Evolutionary conservation across 2,329 filamentous ascomycete genomes (phyloP).

Genomic region (Hymenoscyphus albidus): DNA sequence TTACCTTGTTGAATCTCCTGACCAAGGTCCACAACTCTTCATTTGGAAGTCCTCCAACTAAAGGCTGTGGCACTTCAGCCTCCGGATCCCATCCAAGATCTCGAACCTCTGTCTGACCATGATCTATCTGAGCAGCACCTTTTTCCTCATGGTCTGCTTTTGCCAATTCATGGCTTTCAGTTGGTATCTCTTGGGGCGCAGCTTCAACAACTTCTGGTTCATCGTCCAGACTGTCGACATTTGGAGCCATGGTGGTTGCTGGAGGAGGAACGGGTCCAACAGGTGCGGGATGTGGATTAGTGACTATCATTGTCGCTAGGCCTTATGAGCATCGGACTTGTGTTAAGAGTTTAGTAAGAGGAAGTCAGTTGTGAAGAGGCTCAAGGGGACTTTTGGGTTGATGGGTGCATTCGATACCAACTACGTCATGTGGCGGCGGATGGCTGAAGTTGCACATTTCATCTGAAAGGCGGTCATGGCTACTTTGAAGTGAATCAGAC

Average conservation of each 20-base stretch:
- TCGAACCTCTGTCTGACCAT: constrained; percentile 43
- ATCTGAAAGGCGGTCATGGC: not conserved
- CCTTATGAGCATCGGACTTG: not conserved
- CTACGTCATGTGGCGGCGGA: not conserved
- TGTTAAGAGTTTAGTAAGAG: not conserved
- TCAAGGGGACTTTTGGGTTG: not conserved
- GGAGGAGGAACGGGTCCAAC: not conserved
- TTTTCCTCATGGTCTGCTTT: constrained; percentile 39
- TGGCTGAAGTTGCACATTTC: not conserved
- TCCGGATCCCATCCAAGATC: constrained; percentile 55
- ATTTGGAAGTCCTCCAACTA: constrained; percentile 59
- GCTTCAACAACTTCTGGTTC: constrained; percentile 25
- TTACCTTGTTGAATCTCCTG: constrained; percentile 27
- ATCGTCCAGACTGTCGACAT: constrained; percentile 9
- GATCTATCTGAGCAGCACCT: constrained; percentile 40
- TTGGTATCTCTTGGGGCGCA: constrained; percentile 32
- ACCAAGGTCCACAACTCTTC: constrained; percentile 57
- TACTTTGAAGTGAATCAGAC: not conserved
- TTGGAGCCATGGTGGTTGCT: not conserved
- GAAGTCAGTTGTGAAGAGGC: not conserved
- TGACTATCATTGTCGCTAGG: not conserved
- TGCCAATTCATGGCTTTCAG: constrained; percentile 42
- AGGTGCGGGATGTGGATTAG: not conserved
- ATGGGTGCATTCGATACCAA: not conserved
- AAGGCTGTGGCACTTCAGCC: constrained; percentile 48